phyloP scores from a whole-genome alignment of 768 basidiomycete genomes.

The Tylopilus subfusipes region DNA sequence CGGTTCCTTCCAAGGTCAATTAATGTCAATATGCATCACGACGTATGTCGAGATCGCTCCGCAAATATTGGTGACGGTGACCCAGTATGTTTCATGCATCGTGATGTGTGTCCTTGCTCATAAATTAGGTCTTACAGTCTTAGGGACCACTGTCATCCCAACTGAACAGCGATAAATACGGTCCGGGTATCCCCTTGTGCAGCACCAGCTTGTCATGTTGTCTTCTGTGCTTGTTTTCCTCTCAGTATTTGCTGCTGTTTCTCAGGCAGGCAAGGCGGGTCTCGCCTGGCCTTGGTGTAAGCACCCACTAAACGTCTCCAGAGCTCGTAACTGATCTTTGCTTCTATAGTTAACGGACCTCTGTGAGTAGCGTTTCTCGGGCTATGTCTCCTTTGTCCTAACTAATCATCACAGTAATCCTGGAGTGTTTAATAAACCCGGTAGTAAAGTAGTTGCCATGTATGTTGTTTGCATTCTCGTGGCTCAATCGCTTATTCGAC shows the following conservation, averaged over 20 bases:
- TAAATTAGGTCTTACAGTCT: neutral
- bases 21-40: neutral
- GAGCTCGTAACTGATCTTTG: neutral
- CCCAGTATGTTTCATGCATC: neutral
- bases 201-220: slow-evolving; percentile 16
- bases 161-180: slow-evolving; percentile 14
- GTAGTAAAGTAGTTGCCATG: slow-evolving; percentile 34
- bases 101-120: neutral
- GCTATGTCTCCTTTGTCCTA: neutral
- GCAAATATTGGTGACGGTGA: neutral
- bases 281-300: slow-evolving; percentile 37
- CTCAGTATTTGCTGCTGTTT: slow-evolving; percentile 14
- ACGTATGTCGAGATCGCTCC: neutral
- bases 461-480: slow-evolving; percentile 6
- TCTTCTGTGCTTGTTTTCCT: slow-evolving; percentile 16
- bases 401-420: slow-evolving; percentile 22
- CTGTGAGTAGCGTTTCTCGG: slow-evolving; percentile 25
- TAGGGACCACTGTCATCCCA: neutral
- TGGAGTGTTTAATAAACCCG: slow-evolving; percentile 29
- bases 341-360: slow-evolving; percentile 22
- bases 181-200: neutral
- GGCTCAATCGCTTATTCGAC: neutral
- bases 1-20: neutral
- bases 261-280: slow-evolving; percentile 37
- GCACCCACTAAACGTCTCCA: neutral